phyloP scores from a whole-genome alignment of 169 alveolate genomes.

The Eimeria maxima region DNA sequence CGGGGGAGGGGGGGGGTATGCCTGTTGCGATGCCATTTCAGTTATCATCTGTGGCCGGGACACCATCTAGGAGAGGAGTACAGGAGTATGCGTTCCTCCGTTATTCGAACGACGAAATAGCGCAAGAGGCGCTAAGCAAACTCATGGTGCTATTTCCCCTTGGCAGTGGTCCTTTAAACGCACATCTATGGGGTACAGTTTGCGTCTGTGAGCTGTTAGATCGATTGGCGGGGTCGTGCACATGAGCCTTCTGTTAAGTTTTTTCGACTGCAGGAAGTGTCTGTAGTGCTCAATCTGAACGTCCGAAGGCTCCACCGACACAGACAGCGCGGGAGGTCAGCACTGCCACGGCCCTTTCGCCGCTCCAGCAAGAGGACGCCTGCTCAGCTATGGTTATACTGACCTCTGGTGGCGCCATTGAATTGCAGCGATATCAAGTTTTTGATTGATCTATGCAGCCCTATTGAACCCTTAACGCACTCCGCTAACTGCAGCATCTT shows the following conservation, averaged over 20 bases:
- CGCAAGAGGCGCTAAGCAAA: conserved; percentile 34
- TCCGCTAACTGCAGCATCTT: conserved; percentile 75
- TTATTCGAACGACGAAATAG: conserved; percentile 4
- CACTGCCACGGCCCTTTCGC: neutral
- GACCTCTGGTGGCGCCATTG: neutral
- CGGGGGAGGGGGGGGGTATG: neutral
- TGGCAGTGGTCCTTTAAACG: neutral
- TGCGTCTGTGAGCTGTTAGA: neutral
- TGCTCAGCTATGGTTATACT: neutral
- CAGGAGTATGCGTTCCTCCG: conserved; percentile 73
- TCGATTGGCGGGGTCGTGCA: neutral
- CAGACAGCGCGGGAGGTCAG: conserved; percentile 48
- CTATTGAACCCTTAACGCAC: conserved; percentile 54
- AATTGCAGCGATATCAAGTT: neutral
- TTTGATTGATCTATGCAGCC: conserved; percentile 13
- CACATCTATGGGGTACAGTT: neutral
- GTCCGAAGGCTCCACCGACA: conserved; percentile 51
- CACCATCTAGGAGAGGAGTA: conserved; percentile 57
- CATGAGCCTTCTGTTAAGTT: neutral
- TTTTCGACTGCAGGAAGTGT: conserved; percentile 7
- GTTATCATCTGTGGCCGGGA: conserved; percentile 51
- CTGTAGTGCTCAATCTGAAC: conserved; percentile 14
- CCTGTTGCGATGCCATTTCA: neutral
- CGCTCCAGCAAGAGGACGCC: neutral
- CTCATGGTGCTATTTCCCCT: conserved; percentile 19